Evolutionary conservation across 2,329 filamentous ascomycete genomes (phyloP).

Genomic region (Paecilomyces sp.): DNA sequence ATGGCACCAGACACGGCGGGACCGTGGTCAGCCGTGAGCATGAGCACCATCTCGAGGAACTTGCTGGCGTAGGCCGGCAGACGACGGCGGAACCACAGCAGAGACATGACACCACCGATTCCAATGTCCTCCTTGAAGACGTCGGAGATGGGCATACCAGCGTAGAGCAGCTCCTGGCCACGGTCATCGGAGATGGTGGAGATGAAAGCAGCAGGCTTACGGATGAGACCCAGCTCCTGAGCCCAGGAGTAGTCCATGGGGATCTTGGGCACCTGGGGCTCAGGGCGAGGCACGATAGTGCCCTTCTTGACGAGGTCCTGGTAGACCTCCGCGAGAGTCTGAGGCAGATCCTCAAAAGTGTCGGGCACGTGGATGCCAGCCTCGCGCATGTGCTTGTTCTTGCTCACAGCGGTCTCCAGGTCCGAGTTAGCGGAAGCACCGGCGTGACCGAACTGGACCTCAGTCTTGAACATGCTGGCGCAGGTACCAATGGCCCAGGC

Average conservation of each 20-base stretch:
- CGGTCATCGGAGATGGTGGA: constrained; percentile 99
- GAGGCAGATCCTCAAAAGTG: constrained; percentile 93
- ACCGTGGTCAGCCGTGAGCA: constrained; percentile 98
- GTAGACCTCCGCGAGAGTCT: constrained; percentile 72
- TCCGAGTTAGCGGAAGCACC: constrained; percentile 99
- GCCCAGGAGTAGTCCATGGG: constrained; percentile 99
- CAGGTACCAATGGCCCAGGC: constrained; percentile 99
- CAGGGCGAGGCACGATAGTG: constrained; percentile 74
- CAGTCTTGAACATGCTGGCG: constrained; percentile 99
- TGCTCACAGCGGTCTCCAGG: constrained; percentile 90
- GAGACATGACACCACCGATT: constrained; percentile 99
- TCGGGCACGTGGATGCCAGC: constrained; percentile 91
- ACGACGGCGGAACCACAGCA: constrained; percentile 98
- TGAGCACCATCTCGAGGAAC: constrained; percentile 99
- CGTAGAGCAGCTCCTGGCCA: constrained; percentile 98
- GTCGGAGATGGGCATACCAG: constrained; percentile 99
- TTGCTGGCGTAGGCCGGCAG: constrained; percentile 94
- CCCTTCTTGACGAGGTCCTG: constrained; percentile 78
- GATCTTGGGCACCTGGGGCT: constrained; percentile 96
- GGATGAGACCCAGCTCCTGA: constrained; percentile 97
- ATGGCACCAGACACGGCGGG: constrained; percentile 98
- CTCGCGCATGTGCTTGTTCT: constrained; percentile 96
- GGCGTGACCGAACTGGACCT: constrained; percentile 98
- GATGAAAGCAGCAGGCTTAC: constrained; percentile 99
- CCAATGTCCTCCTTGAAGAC: constrained; percentile 99